A percentile compares a stretch with the other conserved stretches of the same genome.
These are phyloP conservation scores for Candida chauliodis DNA, from an alignment of 805 yeast genomes.

Conservation along the genomic window DNA sequence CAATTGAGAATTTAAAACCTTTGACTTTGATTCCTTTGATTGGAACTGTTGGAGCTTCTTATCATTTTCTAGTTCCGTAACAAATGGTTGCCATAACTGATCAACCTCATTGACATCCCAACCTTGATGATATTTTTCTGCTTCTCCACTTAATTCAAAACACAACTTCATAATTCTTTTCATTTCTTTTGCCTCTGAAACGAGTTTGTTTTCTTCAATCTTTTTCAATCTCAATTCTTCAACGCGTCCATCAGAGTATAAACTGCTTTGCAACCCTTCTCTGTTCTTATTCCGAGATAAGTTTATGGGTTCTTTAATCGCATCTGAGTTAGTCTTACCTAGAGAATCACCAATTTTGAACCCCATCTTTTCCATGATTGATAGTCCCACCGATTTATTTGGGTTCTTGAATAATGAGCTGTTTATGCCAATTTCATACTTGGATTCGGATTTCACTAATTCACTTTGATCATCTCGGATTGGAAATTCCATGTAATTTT, in stretches of 20 bases:
- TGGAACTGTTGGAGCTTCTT: slow-evolving; percentile 4
- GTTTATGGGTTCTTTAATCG: slow-evolving; percentile 31
- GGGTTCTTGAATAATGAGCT: slow-evolving; percentile 3
- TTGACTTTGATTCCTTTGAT: slow-evolving; percentile 8
- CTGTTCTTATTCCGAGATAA: background rate
- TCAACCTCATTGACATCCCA: slow-evolving; percentile 25
- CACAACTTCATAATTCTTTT: slow-evolving; percentile 38
- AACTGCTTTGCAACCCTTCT: background rate
- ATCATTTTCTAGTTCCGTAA: slow-evolving; percentile 6
- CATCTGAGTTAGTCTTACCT: slow-evolving; percentile 24
- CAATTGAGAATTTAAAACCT: background rate
- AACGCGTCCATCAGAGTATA: background rate
- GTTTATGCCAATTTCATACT: background rate
- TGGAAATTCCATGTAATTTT: slow-evolving; percentile 13
- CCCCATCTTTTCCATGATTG: slow-evolving; percentile 61
- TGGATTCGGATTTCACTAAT: background rate
- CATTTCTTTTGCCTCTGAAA: slow-evolving; percentile 1
- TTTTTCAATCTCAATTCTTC: slow-evolving; percentile 8
- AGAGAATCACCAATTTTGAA: slow-evolving; percentile 45
- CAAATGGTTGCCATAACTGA: slow-evolving; percentile 40
- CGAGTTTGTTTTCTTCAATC: background rate
- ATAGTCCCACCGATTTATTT: slow-evolving; percentile 39
- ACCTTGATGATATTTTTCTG: slow-evolving; percentile 18
- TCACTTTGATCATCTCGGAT: slow-evolving; percentile 5
- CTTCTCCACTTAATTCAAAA: slow-evolving; percentile 40